Evolutionary conservation across 2,329 filamentous ascomycete species (phyloP).

Genomic region (Exophiala aquamarina): DNA sequence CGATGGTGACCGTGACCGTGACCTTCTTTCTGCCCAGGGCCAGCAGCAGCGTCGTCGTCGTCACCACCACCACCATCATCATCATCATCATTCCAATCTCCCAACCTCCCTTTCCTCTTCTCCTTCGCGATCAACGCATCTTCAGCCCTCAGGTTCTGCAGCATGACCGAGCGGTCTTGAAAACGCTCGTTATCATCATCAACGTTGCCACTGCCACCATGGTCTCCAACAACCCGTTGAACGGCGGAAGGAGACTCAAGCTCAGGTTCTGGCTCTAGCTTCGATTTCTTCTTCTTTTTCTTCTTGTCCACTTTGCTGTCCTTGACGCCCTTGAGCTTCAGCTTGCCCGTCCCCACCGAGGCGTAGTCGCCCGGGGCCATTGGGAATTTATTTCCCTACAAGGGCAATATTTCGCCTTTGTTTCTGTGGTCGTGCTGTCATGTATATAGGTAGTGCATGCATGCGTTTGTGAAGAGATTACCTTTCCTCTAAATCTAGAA

Average conservation of each 20-base stretch:
- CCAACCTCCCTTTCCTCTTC: conserved; percentile 27
- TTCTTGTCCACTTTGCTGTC: conserved; percentile 46
- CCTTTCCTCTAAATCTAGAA: no score
- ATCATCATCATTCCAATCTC: conserved; percentile 31
- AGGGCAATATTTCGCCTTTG: no score
- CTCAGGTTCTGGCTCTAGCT: conserved; percentile 33
- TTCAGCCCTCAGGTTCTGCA: conserved; percentile 25
- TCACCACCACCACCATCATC: conserved; percentile 29
- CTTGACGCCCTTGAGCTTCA: conserved; percentile 81
- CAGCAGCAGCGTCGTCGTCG: conserved; percentile 29
- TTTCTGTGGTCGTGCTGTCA: no score
- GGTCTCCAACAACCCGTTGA: background rate
- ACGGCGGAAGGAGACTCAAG: background rate
- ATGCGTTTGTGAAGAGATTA: no score
- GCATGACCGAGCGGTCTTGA: conserved; percentile 26
- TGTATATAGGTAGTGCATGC: no score
- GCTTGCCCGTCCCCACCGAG: conserved; percentile 54
- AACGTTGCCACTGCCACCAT: background rate
- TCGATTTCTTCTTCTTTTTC: conserved; percentile 50
- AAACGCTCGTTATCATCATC: conserved; percentile 5
- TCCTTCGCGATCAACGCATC: conserved; percentile 29
- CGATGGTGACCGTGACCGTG: conserved; percentile 34
- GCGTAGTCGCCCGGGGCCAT: conserved; percentile 20
- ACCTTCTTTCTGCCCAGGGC: conserved; percentile 25
- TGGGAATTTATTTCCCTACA: no score